These are phyloP conservation scores for Tylopilus orsonianus DNA, from an alignment of 1,284 basidiomycete genomes.

Conservation along the genomic window DNA sequence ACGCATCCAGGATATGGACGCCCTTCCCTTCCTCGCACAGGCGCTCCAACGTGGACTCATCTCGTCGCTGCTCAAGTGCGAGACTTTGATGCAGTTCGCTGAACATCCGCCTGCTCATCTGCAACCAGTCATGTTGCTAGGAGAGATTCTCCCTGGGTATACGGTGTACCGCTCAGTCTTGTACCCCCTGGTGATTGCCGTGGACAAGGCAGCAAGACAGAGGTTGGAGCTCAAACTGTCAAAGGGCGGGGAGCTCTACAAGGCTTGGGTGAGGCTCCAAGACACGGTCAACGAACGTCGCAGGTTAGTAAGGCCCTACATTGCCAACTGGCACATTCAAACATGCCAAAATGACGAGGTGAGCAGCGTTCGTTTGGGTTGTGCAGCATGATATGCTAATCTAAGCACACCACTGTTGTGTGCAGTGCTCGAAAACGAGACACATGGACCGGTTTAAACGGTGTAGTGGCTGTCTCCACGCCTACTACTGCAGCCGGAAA, in stretches of 20 bases:
- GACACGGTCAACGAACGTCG: conserved; percentile 22
- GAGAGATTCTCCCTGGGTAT: conserved; percentile 23
- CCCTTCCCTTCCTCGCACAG: conserved; percentile 25
- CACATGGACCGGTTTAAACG: conserved; percentile 20
- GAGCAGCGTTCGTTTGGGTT: background rate
- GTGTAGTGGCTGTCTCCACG: conserved; percentile 27
- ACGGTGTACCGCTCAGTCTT: conserved; percentile 32
- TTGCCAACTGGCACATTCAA: conserved; percentile 24
- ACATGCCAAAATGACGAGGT: conserved; percentile 30
- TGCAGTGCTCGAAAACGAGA: conserved; percentile 26
- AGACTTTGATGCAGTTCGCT: conserved; percentile 19
- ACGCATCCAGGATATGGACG: conserved; percentile 29
- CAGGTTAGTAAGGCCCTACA: conserved; percentile 17
- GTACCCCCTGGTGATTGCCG: conserved; percentile 7
- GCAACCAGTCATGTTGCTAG: conserved; percentile 15
- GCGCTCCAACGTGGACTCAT: conserved; percentile 25
- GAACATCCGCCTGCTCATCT: conserved; percentile 14
- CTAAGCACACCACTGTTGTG: conserved; percentile 3
- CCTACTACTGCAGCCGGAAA: conserved; percentile 27
- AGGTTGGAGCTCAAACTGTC: conserved; percentile 14
- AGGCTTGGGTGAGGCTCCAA: conserved; percentile 25
- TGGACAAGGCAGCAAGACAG: conserved; percentile 12
- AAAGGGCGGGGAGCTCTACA: conserved; percentile 19
- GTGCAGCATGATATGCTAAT: background rate
- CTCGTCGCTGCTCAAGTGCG: conserved; percentile 26